Conservation (phyloP, 148 eudicot species). For the Rhododendron ovatum region DNA sequence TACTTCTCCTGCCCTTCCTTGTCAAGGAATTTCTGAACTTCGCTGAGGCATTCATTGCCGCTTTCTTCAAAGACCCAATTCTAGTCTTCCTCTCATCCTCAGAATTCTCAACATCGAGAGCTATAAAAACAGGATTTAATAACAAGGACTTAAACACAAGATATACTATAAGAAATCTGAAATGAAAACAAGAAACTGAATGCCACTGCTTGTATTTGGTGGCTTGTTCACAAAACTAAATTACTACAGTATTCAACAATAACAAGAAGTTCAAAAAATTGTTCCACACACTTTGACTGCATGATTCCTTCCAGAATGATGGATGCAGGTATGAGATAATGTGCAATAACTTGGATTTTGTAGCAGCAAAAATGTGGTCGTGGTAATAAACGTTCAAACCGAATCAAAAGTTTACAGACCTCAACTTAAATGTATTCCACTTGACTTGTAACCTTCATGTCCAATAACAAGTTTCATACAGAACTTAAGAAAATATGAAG, state of each 20-base stretch:
- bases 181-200: too few species aligned
- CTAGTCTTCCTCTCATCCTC: slow-evolving; percentile 70
- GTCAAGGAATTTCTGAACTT: slow-evolving; percentile 81
- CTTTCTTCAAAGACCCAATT: slow-evolving; percentile 70
- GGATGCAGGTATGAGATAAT: neutral
- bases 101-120: slow-evolving; percentile 19
- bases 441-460: neutral
- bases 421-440: neutral
- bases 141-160: neutral
- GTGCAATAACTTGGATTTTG: neutral
- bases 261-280: neutral
- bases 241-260: too few species aligned
- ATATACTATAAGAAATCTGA: neutral
- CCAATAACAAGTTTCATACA: neutral
- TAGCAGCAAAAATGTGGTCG: neutral
- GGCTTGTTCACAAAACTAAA: neutral
- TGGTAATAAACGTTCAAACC: neutral
- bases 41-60: slow-evolving; percentile 62
- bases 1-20: slow-evolving; percentile 70
- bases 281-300: neutral
- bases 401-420: neutral
- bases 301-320: neutral
- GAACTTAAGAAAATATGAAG: neutral
- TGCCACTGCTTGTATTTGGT: neutral
- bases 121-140: neutral